Conservation (phyloP, 2,329 filamentous ascomycete species). For the Talaromyces sp. region DNA sequence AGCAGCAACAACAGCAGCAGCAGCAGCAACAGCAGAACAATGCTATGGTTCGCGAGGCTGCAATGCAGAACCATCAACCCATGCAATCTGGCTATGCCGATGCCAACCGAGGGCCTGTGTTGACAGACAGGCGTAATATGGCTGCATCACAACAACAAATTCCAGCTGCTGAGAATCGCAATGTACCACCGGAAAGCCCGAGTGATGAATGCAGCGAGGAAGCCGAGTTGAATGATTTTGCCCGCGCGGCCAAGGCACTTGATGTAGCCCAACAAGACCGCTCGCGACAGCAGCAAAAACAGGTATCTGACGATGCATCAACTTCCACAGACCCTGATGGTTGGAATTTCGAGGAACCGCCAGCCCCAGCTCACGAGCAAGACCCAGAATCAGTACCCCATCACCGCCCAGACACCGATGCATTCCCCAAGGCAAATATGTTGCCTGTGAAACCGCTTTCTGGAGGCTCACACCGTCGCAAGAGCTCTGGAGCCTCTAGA, state of each 20-base stretch:
- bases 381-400: constrained; percentile 46
- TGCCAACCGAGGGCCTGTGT: constrained; percentile 35
- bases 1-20: constrained; percentile 37
- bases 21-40: constrained; percentile 28
- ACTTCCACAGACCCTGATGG: constrained; percentile 59
- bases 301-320: constrained; percentile 32
- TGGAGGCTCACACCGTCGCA: constrained; percentile 67
- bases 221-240: not conserved
- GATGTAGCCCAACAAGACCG: constrained; percentile 43
- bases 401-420: constrained; percentile 74
- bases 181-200: not conserved
- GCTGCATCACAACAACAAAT: not conserved
- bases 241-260: not conserved
- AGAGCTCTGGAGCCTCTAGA: constrained; percentile 53
- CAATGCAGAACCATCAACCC: constrained; percentile 56
- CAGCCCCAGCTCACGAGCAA: constrained; percentile 44
- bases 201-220: not conserved
- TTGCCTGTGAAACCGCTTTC: constrained; percentile 76
- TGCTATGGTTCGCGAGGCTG: constrained; percentile 48
- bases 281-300: not conserved
- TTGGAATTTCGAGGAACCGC: constrained; percentile 88
- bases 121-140: constrained; percentile 22
- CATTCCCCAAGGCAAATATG: constrained; percentile 75
- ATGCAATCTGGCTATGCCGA: constrained; percentile 46
- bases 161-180: not conserved